Evolutionary conservation across 352 stramenopile species (phyloP).

Genomic region (Pythium dissotocum): DNA sequence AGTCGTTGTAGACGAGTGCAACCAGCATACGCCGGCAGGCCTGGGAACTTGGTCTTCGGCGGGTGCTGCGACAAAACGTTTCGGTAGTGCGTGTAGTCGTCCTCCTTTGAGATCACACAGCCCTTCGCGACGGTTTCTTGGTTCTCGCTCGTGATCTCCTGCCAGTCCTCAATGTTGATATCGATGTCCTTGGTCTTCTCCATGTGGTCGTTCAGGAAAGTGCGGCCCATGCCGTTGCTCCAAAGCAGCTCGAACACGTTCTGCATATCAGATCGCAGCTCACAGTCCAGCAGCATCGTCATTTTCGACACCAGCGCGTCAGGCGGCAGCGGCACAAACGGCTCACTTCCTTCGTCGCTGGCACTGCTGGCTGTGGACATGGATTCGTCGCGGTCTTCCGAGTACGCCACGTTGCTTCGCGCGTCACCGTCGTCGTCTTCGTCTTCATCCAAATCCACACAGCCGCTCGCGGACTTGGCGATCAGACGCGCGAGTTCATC

Average conservation of each 20-base stretch:
- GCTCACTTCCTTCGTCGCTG: slow-evolving; percentile 43
- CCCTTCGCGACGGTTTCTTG: slow-evolving; percentile 16
- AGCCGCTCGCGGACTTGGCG: slow-evolving; percentile 24
- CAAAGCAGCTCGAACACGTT: slow-evolving; percentile 69
- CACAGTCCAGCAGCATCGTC: slow-evolving; percentile 68
- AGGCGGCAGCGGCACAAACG: slow-evolving; percentile 55
- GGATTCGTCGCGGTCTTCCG: slow-evolving; percentile 37
- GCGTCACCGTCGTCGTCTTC: slow-evolving; percentile 28
- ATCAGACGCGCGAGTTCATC: slow-evolving; percentile 27
- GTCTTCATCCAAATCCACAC: slow-evolving; percentile 43
- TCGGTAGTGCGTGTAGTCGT: slow-evolving; percentile 33
- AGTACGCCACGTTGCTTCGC: slow-evolving; percentile 22
- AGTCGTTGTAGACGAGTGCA: slow-evolving; percentile 34
- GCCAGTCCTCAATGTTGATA: slow-evolving; percentile 62
- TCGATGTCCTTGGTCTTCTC: slow-evolving; percentile 67
- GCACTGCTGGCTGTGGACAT: slow-evolving; percentile 41
- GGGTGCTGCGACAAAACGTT: slow-evolving; percentile 39
- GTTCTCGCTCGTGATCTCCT: slow-evolving; percentile 34
- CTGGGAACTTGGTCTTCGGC: slow-evolving; percentile 42
- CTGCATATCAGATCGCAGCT: slow-evolving; percentile 62
- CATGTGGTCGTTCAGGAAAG: slow-evolving; percentile 54
- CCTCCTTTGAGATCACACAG: slow-evolving; percentile 35
- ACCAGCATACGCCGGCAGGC: slow-evolving; percentile 35
- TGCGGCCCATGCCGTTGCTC: slow-evolving; percentile 53
- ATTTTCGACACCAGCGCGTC: slow-evolving; percentile 60